These are phyloP conservation scores for Porodaedalea pini DNA, from an alignment of 1,284 basidiomycete species.

Conservation along the genomic window DNA sequence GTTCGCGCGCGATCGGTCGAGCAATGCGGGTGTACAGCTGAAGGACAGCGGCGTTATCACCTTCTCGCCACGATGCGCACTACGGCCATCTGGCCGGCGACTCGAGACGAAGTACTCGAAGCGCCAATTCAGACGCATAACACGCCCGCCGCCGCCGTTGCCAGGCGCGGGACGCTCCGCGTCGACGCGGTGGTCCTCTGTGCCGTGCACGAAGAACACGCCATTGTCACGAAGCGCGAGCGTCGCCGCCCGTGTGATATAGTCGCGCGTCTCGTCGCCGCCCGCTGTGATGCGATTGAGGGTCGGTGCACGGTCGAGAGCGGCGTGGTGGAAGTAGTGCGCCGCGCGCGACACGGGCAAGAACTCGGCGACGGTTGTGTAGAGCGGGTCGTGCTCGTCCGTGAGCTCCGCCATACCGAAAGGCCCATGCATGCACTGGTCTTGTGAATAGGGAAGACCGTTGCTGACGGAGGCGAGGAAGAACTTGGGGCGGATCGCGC, in stretches of 20 bases:
- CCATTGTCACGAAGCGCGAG: slow-evolving; percentile 65
- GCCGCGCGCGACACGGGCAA: slow-evolving; percentile 52
- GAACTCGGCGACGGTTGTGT: slow-evolving; percentile 53
- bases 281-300: slow-evolving; percentile 63
- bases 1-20: slow-evolving; percentile 61
- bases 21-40: slow-evolving; percentile 64
- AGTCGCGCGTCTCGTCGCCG: slow-evolving; percentile 63
- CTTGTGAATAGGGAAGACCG: slow-evolving; percentile 26
- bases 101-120: slow-evolving; percentile 75
- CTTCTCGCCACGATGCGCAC: slow-evolving; percentile 58
- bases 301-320: slow-evolving; percentile 64
- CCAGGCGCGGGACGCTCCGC: slow-evolving; percentile 15
- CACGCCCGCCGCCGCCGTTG: slow-evolving; percentile 25
- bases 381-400: slow-evolving; percentile 28
- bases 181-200: slow-evolving; percentile 41
- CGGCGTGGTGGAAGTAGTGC: slow-evolving; percentile 67
- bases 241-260: slow-evolving; percentile 66
- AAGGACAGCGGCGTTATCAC: slow-evolving; percentile 67
- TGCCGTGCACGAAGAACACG: slow-evolving; percentile 67
- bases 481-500: slow-evolving; percentile 56
- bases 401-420: slow-evolving; percentile 18
- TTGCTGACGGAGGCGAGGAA: slow-evolving; percentile 46
- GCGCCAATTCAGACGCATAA: slow-evolving; percentile 58
- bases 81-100: slow-evolving; percentile 42
- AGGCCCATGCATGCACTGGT: slow-evolving; percentile 24